Base-by-base conservation (phyloP, 2,329 filamentous ascomycete genomes). In the Fusarium illudens region DNA sequence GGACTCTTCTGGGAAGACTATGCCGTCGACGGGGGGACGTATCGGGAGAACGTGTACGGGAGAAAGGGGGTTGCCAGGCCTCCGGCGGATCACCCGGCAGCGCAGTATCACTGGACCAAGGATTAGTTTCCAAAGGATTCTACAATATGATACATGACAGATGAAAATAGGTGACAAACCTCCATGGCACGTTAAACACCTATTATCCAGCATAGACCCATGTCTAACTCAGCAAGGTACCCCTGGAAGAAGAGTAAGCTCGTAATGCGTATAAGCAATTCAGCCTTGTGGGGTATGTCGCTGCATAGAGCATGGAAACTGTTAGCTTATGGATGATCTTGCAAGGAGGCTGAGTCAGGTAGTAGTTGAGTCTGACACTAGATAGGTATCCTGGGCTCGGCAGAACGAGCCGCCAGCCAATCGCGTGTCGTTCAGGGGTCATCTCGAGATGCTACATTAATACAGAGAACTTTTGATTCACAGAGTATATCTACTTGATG, bases 1-100 rank as follows among this genome's bases (percentile, higher is more conserved):
- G 88, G 88, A 0, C 70, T 89, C 4, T 87, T 89, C 70, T 87
- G 82, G 80, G 80, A 82, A 19, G 80, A 81, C 27, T 84, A 84
- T 42, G 76, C 73, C 1, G 79, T 82, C 0, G 77, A 80, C 4
- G 76, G 79, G 0, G 81, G 81, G 3, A 82, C 81, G 0, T 82
- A 81, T 36, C 71, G 81, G 4, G 81, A 83, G 73, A 83, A 82
- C 57, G 74, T 83, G 8, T 81, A 80, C 22, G 77, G 75, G 1
- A 71, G 66, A 29, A 67, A 73, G n/a, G 79, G 80, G 0, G 62
- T 76, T 50, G 75, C 74, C 19, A 65, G 75, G 12, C 80, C 80
- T 0, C 72, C 77, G 2, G 68, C 72, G 1, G 79, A 81, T 55
- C 80, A 83, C 20, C 79, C 80, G 0, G 80, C 80, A 2, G 75